These are phyloP conservation scores for Blastomyces gilchristii DNA, from an alignment of 2,329 filamentous ascomycete species.

Conservation along the genomic window DNA sequence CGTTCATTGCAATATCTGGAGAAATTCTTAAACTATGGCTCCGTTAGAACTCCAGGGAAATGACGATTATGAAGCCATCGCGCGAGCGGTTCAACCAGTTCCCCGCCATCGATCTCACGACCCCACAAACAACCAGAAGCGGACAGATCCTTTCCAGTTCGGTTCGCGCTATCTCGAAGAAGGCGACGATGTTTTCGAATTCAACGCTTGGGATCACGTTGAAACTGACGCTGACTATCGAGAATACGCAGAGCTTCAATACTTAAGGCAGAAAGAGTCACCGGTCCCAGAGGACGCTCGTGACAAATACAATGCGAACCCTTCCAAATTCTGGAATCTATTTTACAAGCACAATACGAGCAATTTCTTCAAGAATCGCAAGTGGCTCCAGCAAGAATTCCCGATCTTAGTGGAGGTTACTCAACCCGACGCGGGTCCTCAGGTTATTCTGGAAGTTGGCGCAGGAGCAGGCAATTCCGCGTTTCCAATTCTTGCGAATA, in stretches of 20 bases:
- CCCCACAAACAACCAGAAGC: slow-evolving; percentile 67
- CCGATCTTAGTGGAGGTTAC: slow-evolving; percentile 73
- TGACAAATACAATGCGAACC: slow-evolving; percentile 75
- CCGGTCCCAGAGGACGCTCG: slow-evolving; percentile 93
- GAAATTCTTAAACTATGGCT: slow-evolving; percentile 3
- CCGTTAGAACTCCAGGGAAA: slow-evolving; percentile 15
- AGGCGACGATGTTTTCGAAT: slow-evolving; percentile 84
- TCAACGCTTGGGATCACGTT: slow-evolving; percentile 99
- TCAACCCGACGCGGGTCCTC: slow-evolving; percentile 55
- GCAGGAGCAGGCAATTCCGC: slow-evolving; percentile 94
- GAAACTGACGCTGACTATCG: slow-evolving; percentile 82
- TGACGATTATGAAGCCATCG: slow-evolving; percentile 24
- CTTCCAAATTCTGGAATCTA: slow-evolving; percentile 93
- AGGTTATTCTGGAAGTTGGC: slow-evolving; percentile 76
- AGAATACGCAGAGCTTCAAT: slow-evolving; percentile 75
- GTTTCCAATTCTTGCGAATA: slow-evolving; percentile 77
- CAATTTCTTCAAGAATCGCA: slow-evolving; percentile 98
- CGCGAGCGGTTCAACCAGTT: slow-evolving; percentile 40
- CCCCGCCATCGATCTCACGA: slow-evolving; percentile 58
- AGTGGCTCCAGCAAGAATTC: slow-evolving; percentile 95
- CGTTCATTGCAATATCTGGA: neutral
- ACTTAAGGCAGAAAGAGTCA: slow-evolving; percentile 68
- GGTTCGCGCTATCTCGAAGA: slow-evolving; percentile 76
- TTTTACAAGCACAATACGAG: slow-evolving; percentile 97
- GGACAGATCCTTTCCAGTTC: slow-evolving; percentile 89